Conservation (phyloP, 2,329 filamentous ascomycete genomes). For the Bipolaris oryzae region DNA sequence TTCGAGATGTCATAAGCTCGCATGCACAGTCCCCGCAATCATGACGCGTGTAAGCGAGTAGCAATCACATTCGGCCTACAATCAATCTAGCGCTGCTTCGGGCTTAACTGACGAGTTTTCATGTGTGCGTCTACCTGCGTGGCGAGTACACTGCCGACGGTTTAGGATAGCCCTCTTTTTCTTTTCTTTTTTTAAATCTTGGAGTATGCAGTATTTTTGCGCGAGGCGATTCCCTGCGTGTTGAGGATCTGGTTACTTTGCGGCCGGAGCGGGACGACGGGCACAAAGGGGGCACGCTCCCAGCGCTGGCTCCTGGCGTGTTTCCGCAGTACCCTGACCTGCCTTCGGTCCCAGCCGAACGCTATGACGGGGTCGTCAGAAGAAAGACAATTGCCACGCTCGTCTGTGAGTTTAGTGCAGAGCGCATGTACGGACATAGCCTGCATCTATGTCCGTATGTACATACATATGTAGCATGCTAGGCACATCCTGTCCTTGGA, state of each 20-base stretch:
- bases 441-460: no score
- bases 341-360: constrained; percentile 35
- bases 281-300: constrained; percentile 42
- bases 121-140: constrained; percentile 4
- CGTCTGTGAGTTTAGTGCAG: constrained; percentile 6
- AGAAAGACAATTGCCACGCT: constrained; percentile 10
- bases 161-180: neutral
- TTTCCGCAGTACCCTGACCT: constrained; percentile 32
- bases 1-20: constrained; percentile 29
- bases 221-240: constrained; percentile 10
- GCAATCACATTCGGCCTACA: constrained; percentile 15
- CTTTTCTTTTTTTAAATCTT: neutral
- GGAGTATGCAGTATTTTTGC: neutral
- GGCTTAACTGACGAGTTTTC: constrained; percentile 4
- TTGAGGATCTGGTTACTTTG: constrained; percentile 29
- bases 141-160: neutral
- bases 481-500: neutral
- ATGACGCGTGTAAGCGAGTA: constrained; percentile 38
- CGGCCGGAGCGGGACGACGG: constrained; percentile 42
- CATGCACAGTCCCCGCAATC: constrained; percentile 36
- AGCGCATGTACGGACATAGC: neutral
- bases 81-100: constrained; percentile 11
- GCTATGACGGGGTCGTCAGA: constrained; percentile 17
- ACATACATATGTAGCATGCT: neutral
- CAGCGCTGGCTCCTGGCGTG: constrained; percentile 34